These are phyloP conservation scores for Ambrosiella xylebori DNA, from an alignment of 2,329 filamentous ascomycete species.

Conservation along the genomic window DNA sequence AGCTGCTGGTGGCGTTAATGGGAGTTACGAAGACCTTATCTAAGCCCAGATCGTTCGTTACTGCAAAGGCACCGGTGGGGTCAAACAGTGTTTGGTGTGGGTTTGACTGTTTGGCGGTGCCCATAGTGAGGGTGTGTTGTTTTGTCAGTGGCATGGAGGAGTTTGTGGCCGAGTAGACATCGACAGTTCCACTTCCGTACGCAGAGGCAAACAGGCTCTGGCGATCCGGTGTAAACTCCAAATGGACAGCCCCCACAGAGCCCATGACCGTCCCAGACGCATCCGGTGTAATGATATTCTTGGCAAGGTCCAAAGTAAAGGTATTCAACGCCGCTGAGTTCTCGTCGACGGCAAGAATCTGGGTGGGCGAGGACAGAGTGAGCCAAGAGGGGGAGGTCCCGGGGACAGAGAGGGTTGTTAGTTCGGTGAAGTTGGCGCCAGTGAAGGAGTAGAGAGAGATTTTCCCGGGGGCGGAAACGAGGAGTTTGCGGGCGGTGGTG, in stretches of 20 bases:
- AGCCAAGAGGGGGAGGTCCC: conserved; percentile 29
- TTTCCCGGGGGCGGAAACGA: conserved; percentile 25
- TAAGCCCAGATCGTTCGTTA: conserved; percentile 31
- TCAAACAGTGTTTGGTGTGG: conserved; percentile 33
- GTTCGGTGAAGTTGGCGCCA: conserved; percentile 21
- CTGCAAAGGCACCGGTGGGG: conserved; percentile 31
- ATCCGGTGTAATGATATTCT: conserved; percentile 18
- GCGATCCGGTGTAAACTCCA: conserved; percentile 13
- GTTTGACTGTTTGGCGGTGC: conserved; percentile 21
- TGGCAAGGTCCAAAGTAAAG: conserved; percentile 22
- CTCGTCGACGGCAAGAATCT: conserved; percentile 33
- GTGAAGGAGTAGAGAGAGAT: conserved; percentile 24
- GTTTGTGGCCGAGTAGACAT: conserved; percentile 20
- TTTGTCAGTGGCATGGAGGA: conserved; percentile 14
- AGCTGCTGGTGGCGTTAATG: conserved; percentile 24
- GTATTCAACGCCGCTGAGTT: conserved; percentile 23
- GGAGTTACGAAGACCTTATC: conserved; percentile 31
- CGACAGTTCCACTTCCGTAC: conserved; percentile 16
- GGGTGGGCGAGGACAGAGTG: conserved; percentile 23
- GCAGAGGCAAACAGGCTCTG: conserved; percentile 7
- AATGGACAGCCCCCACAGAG: conserved; percentile 20
- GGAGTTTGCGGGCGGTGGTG: conserved; percentile 18
- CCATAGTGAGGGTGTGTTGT: conserved; percentile 14
- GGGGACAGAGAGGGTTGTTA: conserved; percentile 19
- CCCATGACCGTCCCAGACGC: conserved; percentile 22